These are phyloP conservation scores for Labyrinthula sp. DNA, from an alignment of 352 stramenopile genomes.

Conservation along the genomic window DNA sequence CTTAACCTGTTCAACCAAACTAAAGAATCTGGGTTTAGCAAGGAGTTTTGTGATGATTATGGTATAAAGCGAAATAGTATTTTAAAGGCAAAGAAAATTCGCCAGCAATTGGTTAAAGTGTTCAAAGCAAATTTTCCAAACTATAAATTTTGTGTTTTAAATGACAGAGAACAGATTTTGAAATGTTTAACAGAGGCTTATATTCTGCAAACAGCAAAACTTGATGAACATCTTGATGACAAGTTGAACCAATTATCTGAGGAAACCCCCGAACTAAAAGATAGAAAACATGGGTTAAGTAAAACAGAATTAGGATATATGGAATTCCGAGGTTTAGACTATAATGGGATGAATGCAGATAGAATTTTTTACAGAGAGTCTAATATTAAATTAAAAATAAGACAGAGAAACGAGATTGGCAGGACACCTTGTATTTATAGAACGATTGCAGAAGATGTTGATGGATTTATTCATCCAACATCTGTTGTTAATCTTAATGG, in stretches of 20 bases:
- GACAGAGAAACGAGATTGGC: conserved; percentile 33
- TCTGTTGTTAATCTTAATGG: conserved; percentile 51
- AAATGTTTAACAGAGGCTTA: too few species aligned
- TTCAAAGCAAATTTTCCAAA: conserved; percentile 8
- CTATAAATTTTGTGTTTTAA: conserved; percentile 3
- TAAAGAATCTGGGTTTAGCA: conserved; percentile 6
- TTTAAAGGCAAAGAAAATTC: conserved; percentile 23
- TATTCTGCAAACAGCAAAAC: conserved; percentile 2
- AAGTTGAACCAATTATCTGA: not conserved
- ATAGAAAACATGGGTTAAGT: not conserved
- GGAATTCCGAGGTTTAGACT: conserved; percentile 48
- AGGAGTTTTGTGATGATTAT: conserved; percentile 30
- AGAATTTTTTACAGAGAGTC: conserved; percentile 60
- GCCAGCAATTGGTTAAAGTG: conserved; percentile 29
- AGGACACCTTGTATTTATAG: conserved; percentile 39
- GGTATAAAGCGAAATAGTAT: conserved; percentile 29
- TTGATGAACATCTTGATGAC: conserved; percentile 3
- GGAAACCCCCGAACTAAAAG: not conserved
- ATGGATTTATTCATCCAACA: conserved; percentile 54
- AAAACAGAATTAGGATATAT: not conserved
- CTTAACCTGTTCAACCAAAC: conserved; percentile 31
- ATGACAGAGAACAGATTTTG: too few species aligned
- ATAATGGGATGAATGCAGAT: conserved; percentile 58
- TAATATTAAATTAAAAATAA: conserved; percentile 55
- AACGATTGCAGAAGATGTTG: conserved; percentile 60